phyloP scores from a whole-genome alignment of 2,329 filamentous ascomycete species.

The Tolypocladium inflatum region DNA sequence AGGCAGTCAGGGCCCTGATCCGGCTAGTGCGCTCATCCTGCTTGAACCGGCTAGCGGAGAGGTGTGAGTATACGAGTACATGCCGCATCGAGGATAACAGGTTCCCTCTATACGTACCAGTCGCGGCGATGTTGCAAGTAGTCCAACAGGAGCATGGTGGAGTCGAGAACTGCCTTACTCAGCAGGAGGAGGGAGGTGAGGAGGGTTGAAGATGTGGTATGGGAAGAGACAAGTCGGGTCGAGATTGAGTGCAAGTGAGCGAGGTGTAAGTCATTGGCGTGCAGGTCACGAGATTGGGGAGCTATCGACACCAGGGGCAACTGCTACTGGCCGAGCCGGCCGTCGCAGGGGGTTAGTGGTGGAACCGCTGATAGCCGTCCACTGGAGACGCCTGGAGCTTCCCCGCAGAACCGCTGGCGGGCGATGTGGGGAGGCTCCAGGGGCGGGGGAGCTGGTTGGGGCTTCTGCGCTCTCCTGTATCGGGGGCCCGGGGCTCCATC shows the following conservation, averaged over 20 bases:
- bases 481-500: background rate
- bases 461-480: background rate
- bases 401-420: background rate
- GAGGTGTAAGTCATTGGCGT: slow-evolving; percentile 1
- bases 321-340: background rate
- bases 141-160: slow-evolving; percentile 32
- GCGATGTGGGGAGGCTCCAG: background rate
- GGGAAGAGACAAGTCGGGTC: background rate
- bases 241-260: background rate
- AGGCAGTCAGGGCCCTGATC: slow-evolving; percentile 57
- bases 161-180: background rate
- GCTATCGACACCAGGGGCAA: background rate
- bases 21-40: slow-evolving; percentile 63
- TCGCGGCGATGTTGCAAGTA: slow-evolving; percentile 64
- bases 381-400: background rate
- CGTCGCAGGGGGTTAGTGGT: background rate
- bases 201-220: background rate
- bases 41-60: slow-evolving; percentile 58
- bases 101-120: slow-evolving; percentile 39
- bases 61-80: background rate
- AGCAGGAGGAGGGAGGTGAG: background rate
- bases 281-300: slow-evolving; percentile 6
- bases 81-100: background rate
- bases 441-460: background rate
- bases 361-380: slow-evolving; percentile 6